Conservation (phyloP, 306 rosid genomes). For the Styphnolobium japonicum region DNA sequence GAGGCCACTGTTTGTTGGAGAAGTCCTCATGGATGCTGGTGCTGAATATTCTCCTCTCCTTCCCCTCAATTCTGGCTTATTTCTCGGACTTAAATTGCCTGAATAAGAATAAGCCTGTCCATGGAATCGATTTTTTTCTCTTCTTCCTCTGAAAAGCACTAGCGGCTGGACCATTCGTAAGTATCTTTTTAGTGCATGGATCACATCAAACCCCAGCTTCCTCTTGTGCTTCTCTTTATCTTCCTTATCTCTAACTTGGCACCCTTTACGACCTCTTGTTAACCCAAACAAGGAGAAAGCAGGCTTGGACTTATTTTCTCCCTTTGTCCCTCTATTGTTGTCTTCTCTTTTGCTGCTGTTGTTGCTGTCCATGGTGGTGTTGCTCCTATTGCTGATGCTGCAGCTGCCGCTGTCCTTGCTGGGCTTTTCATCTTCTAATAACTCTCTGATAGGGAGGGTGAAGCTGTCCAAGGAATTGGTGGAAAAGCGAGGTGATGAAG, state of each 20-base stretch:
- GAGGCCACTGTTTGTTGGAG: slow-evolving; percentile 87
- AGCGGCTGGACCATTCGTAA: slow-evolving; percentile 58
- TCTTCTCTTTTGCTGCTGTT: slow-evolving; percentile 17
- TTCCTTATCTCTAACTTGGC: slow-evolving; percentile 41
- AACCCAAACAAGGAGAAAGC: slow-evolving; percentile 72
- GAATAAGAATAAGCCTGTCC: slow-evolving; percentile 69
- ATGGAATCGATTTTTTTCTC: slow-evolving; percentile 46
- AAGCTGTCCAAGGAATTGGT: slow-evolving; percentile 65
- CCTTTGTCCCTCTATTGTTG: slow-evolving; percentile 31
- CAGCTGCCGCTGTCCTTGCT: slow-evolving; percentile 14
- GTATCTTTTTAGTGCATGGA: slow-evolving; percentile 62
- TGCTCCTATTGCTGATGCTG: slow-evolving; percentile 32
- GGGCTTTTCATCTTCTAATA: slow-evolving; percentile 27
- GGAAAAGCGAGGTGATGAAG: slow-evolving; percentile 78
- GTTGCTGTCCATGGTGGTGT: slow-evolving; percentile 13
- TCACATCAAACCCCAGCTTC: slow-evolving; percentile 49
- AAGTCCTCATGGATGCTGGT: slow-evolving; percentile 92
- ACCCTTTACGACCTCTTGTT: slow-evolving; percentile 48
- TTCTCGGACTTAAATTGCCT: slow-evolving; percentile 52
- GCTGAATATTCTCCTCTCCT: slow-evolving; percentile 80
- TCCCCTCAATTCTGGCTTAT: slow-evolving; percentile 54
- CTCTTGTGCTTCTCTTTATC: slow-evolving; percentile 50
- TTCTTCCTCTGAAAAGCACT: slow-evolving; percentile 49
- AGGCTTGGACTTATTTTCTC: slow-evolving; percentile 43
- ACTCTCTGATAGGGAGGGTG: slow-evolving; percentile 56